Percentiles rank a stretch among this genome's conserved stretches.
phyloP scores from a whole-genome alignment of 352 stramenopile genomes.

The Pythium aquatile region DNA sequence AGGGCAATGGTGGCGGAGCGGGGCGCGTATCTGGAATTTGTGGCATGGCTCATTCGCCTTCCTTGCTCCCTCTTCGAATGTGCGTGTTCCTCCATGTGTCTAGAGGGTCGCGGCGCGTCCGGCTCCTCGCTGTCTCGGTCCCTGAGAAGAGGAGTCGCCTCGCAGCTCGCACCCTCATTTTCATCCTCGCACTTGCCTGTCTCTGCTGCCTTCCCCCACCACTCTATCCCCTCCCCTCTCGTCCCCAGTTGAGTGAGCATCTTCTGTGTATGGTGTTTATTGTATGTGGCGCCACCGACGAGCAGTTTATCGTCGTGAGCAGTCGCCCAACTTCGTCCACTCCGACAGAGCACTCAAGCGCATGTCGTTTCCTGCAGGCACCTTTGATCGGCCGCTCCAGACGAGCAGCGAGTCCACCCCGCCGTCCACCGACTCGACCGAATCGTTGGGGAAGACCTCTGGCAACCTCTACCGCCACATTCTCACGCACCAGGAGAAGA shows the following conservation, averaged over 20 bases:
- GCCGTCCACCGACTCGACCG: constrained; percentile 16
- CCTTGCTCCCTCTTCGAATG: constrained; percentile 4
- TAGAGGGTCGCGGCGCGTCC: background rate
- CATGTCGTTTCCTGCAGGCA: constrained; percentile 29
- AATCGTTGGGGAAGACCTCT: constrained; percentile 7
- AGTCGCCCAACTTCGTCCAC: constrained; percentile 1
- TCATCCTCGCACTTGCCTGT: background rate
- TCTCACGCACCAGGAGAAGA: constrained; percentile 40
- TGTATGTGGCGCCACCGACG: constrained; percentile 27
- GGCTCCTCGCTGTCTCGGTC: background rate
- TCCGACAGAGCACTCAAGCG: constrained; percentile 15
- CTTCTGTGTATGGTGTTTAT: constrained; percentile 21
- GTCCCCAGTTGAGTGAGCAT: constrained; percentile 23
- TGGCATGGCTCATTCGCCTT: background rate
- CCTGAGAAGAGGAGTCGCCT: background rate
- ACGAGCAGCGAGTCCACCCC: constrained; percentile 17
- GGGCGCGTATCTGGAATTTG: constrained; percentile 1
- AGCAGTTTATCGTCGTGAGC: constrained; percentile 20
- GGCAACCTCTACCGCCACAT: constrained; percentile 27
- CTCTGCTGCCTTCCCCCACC: background rate
- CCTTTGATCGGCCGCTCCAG: constrained; percentile 12
- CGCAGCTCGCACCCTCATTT: too few relatives aligned
- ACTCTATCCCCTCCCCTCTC: background rate
- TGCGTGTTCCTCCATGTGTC: constrained; percentile 2
- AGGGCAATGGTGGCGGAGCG: constrained; percentile 5